Percentiles rank a stretch among this genome's conserved stretches.
These are phyloP conservation scores for Circinella umbellata DNA, from an alignment of 371 early-diverging fungal species.

Conservation along the genomic window DNA sequence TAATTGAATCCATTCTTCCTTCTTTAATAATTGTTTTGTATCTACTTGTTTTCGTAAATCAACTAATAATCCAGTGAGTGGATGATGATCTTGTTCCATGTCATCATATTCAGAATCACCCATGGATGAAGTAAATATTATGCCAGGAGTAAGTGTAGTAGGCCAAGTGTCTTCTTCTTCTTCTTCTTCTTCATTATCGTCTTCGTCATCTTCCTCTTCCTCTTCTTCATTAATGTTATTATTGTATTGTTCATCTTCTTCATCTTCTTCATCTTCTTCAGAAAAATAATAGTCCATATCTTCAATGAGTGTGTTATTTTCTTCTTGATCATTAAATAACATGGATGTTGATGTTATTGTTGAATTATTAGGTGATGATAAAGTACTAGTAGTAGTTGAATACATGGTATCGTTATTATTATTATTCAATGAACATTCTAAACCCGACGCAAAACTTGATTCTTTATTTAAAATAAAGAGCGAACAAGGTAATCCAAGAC, in stretches of 20 bases:
- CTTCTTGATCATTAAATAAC: not conserved
- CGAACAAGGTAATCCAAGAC: not conserved
- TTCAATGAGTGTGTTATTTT: not conserved
- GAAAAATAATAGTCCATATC: constrained; percentile 10
- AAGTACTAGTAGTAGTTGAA: not conserved
- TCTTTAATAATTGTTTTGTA: not conserved
- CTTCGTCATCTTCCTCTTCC: not conserved
- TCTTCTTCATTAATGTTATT: not conserved
- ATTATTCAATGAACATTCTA: not conserved
- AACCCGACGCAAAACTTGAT: not conserved
- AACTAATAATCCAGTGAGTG: not conserved
- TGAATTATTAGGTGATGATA: not conserved
- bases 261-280: constrained; percentile 10
- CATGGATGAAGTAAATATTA: not conserved
- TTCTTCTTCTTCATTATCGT: not conserved
- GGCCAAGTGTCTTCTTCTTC: constrained; percentile 16
- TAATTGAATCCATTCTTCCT: not conserved
- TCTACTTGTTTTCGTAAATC: constrained; percentile 6
- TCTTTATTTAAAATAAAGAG: not conserved
- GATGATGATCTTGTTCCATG: constrained; percentile 13
- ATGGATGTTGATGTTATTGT: no score
- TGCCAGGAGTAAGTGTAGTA: not conserved
- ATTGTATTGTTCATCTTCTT: not conserved
- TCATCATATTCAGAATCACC: not conserved
- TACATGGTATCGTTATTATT: not conserved